phyloP scores from a whole-genome alignment of 1,139 yeast species.

The Taiozyma onychis region DNA sequence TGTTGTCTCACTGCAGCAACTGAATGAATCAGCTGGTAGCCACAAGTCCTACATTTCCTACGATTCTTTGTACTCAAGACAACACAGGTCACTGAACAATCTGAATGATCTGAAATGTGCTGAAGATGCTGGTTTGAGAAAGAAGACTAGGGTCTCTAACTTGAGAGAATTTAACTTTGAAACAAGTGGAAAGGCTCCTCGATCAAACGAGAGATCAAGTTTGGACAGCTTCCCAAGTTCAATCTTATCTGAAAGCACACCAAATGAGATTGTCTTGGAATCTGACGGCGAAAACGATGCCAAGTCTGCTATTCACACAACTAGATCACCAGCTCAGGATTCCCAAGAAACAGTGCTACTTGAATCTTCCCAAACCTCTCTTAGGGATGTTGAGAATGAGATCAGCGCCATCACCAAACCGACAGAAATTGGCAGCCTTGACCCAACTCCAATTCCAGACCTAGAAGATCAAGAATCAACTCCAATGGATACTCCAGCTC shows the following conservation, averaged over 20 bases:
- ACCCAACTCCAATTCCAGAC: not conserved
- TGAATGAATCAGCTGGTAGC: conserved; percentile 7
- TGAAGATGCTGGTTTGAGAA: conserved; percentile 11
- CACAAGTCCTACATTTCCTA: conserved; percentile 19
- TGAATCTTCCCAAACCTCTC: not conserved
- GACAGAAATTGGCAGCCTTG: not conserved
- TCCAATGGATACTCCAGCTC: not conserved
- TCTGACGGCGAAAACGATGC: not conserved
- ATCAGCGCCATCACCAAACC: not conserved
- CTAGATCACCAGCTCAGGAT: not conserved
- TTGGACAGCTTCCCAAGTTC: conserved; percentile 12
- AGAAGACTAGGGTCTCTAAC: conserved; percentile 10
- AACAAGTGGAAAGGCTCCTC: not conserved
- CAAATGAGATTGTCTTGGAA: conserved; percentile 7
- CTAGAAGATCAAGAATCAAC: not conserved
- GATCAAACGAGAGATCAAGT: conserved; percentile 1
- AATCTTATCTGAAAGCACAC: conserved; percentile 21
- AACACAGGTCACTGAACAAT: not conserved
- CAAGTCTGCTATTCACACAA: not conserved
- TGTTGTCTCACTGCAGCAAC: conserved; percentile 21
- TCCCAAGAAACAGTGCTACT: not conserved
- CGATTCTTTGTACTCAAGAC: conserved; percentile 13
- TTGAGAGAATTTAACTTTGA: conserved; percentile 22
- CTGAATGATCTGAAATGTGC: not conserved
- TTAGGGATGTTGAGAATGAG: not conserved